phyloP scores from a whole-genome alignment of 108 stramenopile species.

The Cyclotella distinguenda region DNA sequence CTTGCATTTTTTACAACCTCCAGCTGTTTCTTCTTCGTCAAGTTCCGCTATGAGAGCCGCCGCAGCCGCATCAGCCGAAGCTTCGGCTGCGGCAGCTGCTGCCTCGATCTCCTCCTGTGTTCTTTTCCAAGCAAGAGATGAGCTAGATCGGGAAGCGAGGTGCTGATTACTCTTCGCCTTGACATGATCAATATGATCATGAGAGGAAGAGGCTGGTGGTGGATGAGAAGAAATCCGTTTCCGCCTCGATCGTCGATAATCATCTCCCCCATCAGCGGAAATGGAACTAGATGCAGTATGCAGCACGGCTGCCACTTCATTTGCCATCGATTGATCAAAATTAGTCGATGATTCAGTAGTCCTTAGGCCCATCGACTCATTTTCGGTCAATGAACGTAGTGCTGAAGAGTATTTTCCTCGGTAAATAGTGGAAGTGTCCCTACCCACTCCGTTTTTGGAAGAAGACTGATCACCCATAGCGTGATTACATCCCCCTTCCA shows the following conservation, averaged over 20 bases:
- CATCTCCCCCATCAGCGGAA: conserved; percentile 31
- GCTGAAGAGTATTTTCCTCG: conserved; percentile 51
- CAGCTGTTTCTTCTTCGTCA: conserved; percentile 75
- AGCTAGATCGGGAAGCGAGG: background rate
- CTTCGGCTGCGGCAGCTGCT: conserved; percentile 55
- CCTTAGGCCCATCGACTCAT: conserved; percentile 19
- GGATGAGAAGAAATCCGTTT: conserved; percentile 33
- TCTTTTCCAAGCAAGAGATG: conserved; percentile 33
- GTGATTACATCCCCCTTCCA: background rate
- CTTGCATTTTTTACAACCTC: conserved; percentile 68
- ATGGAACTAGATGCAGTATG: conserved; percentile 58
- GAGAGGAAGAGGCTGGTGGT: conserved; percentile 14
- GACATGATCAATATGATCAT: conserved; percentile 6
- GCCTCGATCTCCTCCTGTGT: conserved; percentile 52
- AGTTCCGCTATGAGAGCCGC: conserved; percentile 85
- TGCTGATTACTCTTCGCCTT: background rate
- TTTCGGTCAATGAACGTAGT: conserved; percentile 46
- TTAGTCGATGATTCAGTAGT: conserved; percentile 33
- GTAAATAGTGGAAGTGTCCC: conserved; percentile 29
- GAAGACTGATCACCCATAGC: background rate
- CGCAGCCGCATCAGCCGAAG: conserved; percentile 88
- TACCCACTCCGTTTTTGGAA: conserved; percentile 21
- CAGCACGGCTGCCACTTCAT: conserved; percentile 57
- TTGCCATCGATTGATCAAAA: conserved; percentile 59
- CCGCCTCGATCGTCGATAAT: conserved; percentile 29